These are phyloP conservation scores for Leccinum subtestaceum DNA, from an alignment of 768 basidiomycete genomes.

Conservation along the genomic window DNA sequence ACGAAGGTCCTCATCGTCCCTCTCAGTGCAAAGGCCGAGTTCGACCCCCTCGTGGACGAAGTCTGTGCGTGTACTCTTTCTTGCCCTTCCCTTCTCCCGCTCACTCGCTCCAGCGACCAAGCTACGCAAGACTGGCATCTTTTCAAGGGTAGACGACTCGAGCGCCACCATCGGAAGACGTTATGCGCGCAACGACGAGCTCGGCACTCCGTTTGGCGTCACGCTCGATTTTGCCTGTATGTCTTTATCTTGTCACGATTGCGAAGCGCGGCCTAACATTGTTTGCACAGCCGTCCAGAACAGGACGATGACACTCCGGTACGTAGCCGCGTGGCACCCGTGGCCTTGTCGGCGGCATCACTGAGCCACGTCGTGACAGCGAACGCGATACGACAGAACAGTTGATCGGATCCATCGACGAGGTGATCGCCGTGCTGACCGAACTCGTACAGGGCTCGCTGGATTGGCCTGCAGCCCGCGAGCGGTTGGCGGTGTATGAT, in stretches of 20 bases:
- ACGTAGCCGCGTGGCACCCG: conserved; percentile 29
- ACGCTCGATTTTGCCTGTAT: conserved; percentile 93
- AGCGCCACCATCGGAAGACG: conserved; percentile 94
- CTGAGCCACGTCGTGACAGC: conserved; percentile 37
- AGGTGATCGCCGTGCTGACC: conserved; percentile 77
- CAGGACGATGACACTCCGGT: conserved; percentile 92
- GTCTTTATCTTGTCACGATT: not conserved
- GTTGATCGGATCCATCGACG: conserved; percentile 85
- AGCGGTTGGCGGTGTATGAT: conserved; percentile 72
- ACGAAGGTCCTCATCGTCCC: conserved; percentile 98
- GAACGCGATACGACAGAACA: conserved; percentile 96
- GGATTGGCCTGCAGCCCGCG: conserved; percentile 75
- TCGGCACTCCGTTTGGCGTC: conserved; percentile 95
- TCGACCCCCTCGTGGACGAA: conserved; percentile 80
- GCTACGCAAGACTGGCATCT: conserved; percentile 84
- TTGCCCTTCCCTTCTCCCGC: not conserved
- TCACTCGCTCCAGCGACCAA: conserved; percentile 61
- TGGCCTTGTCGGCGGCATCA: not conserved
- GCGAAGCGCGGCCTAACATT: not conserved
- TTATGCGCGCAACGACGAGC: conserved; percentile 96
- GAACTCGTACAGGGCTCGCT: conserved; percentile 74
- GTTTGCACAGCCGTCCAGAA: conserved; percentile 73
- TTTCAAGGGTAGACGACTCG: conserved; percentile 94
- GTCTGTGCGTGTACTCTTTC: conserved; percentile 68
- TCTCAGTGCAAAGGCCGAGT: conserved; percentile 80